Percentiles rank a stretch among this genome's conserved stretches.
Conservation (phyloP, 2,329 filamentous ascomycete genomes). For the Fusarium nodosum region DNA sequence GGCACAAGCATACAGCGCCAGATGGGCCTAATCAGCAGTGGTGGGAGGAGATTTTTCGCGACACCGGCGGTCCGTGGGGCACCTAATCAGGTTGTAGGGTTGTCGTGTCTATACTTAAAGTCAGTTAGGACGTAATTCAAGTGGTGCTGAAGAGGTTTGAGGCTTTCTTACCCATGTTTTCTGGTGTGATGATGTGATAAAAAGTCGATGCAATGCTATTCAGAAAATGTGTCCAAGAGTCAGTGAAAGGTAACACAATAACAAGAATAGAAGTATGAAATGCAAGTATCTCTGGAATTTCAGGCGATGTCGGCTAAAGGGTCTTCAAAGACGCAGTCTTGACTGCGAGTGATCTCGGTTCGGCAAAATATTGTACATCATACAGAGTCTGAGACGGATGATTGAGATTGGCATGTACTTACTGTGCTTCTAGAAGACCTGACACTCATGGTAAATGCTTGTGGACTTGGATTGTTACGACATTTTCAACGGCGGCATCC, state of each 20-base stretch:
- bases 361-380: conserved; percentile 39
- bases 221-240: neutral
- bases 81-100: neutral
- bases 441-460: accelerated
- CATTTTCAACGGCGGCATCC: accelerated
- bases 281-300: neutral
- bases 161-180: neutral
- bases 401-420: accelerated
- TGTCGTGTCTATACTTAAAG: neutral
- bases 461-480: accelerated
- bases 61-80: neutral
- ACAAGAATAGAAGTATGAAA: accelerated
- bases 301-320: conserved; percentile 35
- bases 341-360: conserved; percentile 24
- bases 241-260: neutral
- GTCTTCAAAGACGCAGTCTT: conserved; percentile 28
- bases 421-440: neutral
- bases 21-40: neutral
- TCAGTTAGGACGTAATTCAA: neutral
- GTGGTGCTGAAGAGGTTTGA: accelerated
- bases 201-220: accelerated
- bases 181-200: neutral
- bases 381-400: neutral
- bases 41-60: conserved; percentile 21
- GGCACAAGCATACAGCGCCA: neutral